These are phyloP conservation scores for Erodium moschatum DNA, from an alignment of 441 rosid species.

Conservation along the genomic window DNA sequence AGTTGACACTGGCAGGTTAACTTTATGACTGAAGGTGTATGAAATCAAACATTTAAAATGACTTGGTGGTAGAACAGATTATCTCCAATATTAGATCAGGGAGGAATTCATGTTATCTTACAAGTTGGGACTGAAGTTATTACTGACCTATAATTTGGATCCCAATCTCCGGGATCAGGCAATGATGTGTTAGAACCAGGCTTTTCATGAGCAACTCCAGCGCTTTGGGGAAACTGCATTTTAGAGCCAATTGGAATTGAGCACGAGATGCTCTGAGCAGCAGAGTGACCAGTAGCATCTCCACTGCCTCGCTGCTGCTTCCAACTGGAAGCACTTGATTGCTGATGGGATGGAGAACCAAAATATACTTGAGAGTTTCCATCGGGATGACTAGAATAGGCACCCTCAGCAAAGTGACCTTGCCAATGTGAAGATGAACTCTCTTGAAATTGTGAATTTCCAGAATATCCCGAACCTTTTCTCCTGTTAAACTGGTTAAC, in stretches of 20 bases:
- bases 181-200: slow-evolving; percentile 43
- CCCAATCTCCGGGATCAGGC: slow-evolving; percentile 99
- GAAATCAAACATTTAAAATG: no score
- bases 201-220: slow-evolving; percentile 45
- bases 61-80: no score
- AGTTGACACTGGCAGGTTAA: no score
- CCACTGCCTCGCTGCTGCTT: slow-evolving; percentile 54
- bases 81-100: no score
- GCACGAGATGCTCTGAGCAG: slow-evolving; percentile 41
- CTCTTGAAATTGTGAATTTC: slow-evolving; percentile 72
- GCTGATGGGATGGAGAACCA: slow-evolving; percentile 49
- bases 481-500: slow-evolving; percentile 77
- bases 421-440: slow-evolving; percentile 52
- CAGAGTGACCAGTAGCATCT: slow-evolving; percentile 35
- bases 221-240: slow-evolving; percentile 35
- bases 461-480: slow-evolving; percentile 70
- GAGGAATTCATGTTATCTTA: background rate
- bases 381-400: slow-evolving; percentile 44
- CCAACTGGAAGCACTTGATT: slow-evolving; percentile 46
- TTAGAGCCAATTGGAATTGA: slow-evolving; percentile 35
- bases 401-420: slow-evolving; percentile 53
- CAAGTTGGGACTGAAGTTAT: slow-evolving; percentile 7
- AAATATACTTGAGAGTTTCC: slow-evolving; percentile 41
- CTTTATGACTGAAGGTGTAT: no score
- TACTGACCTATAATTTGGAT: slow-evolving; percentile 92